Evolutionary conservation across 345 rosid species (phyloP), one percentile per base, ranked within the genome.

Genomic region (Passiflora organensis): DNA sequence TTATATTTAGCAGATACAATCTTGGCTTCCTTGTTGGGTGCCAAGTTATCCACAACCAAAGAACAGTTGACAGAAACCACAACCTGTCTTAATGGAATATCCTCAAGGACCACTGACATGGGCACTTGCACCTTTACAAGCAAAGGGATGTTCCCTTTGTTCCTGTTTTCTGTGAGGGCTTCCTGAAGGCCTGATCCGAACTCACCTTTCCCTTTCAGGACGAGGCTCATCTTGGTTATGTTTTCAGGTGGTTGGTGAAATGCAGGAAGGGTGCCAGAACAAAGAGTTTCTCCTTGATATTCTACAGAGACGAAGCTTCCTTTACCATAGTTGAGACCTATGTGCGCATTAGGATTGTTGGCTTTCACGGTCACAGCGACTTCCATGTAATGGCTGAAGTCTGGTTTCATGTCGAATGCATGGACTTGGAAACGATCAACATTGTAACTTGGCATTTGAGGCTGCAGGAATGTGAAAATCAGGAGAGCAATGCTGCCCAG

Each of bases 11-110:
- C 57, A 5, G 82, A 76, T 22, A 82, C 14, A 23, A 80, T 65
- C 43, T 39, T 37, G 1, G 66, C 64, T 56, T 64, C 21, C 69
- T 67, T 68, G 14, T 48, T 58, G 0, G 75, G 69, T 2, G 64
- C 21, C 67, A 82, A 44, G 64, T 41, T 82, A 68, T 80, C 78
- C 21, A 82, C 76, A 49, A 80, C 69, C 72, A 80, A 47, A 25
- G 68, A 43, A 48, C 80, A 74, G 32, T 72, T 61, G 12, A 78
- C 59, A 11, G 13, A 28, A 42, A 76, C 75, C 42, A 53, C 48
- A n/a, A 77, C 53, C 51, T 71, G 51, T 48, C 68, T 68, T 56
- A 73, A 28, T 6, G 79, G 67, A 11, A 72, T 34, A 6, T 47
- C 47, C 11, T 23, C 51, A 8, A 79, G 2, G 21, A 72, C 76